Evolutionary conservation across 345 rosid genomes (phyloP), one percentile per base, ranked within the genome.

Genomic region (Eucalyptus polyanthemos): DNA sequence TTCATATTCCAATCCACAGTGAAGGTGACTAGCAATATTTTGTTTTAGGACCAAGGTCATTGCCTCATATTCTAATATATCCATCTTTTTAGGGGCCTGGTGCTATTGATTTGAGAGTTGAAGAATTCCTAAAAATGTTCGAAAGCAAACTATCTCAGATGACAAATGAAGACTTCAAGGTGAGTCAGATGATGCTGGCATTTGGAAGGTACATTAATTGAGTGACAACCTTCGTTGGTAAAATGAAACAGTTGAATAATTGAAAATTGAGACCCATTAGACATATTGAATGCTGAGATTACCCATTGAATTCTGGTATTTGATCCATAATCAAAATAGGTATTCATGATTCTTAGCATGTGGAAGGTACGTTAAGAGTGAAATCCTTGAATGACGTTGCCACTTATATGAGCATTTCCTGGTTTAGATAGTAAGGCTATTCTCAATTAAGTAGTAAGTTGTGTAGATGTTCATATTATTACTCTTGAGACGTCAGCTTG

Each of bases 101-200:
- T 85, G 91, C 93, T 80, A 93, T 97, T 89, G 99, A 95, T 95
- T 90, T 91, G 81, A 95, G 99, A 93, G 97, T 95, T 27, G 94
- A 97, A 92, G 93, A 92, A 56, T 94, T 96, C 88, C 96, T 97
- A 91, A 93, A 92, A 80, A 91, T 91, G 94, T 94, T 95, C 53
- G 98, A 96, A 94, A 90, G 76, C 89, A 92, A 95, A 91, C 95
- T 97, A 65, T 89, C 89, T 86, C 98, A 94, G 91, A 96, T 97
- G 97, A 93, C 97, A 44, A 87, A 89, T 88, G 99, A 94, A 80
- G 96, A 97, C 89, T 97, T 97, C 90, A 92, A 95, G 96, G 99
- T 97, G 89, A 91, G 93, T 87, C 40, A 34, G 53, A 37, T 54
- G 58, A 42, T 87, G 88, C 67, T 50, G 34, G 51, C 27, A 17